phyloP scores from a whole-genome alignment of 352 stramenopile genomes.

The Aphanomyces stellatus region DNA sequence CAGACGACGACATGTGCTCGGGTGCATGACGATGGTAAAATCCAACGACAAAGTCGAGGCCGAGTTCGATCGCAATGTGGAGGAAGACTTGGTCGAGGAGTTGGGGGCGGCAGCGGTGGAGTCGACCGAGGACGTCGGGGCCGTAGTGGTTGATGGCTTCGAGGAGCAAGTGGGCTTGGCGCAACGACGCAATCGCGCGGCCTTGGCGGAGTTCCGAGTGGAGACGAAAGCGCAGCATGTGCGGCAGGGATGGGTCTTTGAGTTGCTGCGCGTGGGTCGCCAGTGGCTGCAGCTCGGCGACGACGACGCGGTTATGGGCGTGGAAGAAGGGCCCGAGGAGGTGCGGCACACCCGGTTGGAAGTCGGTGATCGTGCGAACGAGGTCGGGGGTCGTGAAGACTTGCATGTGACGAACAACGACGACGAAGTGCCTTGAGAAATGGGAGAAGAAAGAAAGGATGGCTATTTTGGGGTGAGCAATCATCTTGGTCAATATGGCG shows the following conservation, averaged over 20 bases:
- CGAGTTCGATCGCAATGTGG: background rate
- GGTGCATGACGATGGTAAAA: background rate
- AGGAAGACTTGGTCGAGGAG: background rate
- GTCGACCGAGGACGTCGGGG: background rate
- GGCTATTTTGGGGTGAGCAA: no score
- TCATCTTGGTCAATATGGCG: no score
- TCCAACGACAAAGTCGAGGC: background rate
- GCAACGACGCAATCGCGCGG: background rate
- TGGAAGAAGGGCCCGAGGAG: background rate
- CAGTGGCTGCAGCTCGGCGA: background rate
- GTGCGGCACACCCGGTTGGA: background rate
- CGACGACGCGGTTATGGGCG: background rate
- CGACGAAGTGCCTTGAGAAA: no score
- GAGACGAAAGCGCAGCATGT: background rate
- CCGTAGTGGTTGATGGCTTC: background rate
- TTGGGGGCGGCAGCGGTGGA: background rate
- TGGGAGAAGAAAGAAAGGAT: no score
- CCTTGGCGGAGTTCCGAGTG: background rate
- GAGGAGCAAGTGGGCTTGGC: background rate
- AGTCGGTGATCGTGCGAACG: background rate
- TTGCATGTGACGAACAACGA: no score
- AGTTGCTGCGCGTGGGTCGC: background rate
- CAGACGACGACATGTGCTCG: background rate
- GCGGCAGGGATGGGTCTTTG: background rate
- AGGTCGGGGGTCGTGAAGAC: background rate